Base-by-base conservation (phyloP, 257 asterid genomes). In the Petrea volubilis region DNA sequence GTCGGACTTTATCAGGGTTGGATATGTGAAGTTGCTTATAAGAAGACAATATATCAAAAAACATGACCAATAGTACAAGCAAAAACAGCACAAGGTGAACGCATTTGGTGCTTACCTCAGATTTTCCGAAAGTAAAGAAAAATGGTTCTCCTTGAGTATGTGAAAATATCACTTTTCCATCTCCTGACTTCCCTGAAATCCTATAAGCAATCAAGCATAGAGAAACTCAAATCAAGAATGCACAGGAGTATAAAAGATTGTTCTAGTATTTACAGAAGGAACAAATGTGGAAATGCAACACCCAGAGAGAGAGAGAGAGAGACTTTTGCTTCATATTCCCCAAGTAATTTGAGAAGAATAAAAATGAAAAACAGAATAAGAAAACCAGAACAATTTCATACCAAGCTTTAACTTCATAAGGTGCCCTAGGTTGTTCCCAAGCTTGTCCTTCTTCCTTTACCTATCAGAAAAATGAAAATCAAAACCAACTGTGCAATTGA, bases 401-500 rank as follows among this genome's bases (percentile, higher is more conserved):
- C 99, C 98, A 84, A 68, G 90, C 95, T 84, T 92, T 84, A 47
- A 90, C 82, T 87, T 95, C 98, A 80, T 90, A 95, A 21, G 97
- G 99, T 70, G 79, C 98, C 78, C 99, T 88, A 28, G 99, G 97
- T 60, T 90, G 87, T 83, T 95, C 99, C 99, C 99, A 95, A 60
- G 97, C 94, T 63, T 87, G 92, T 55, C 97, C 97, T 64, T 95
- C 97, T 77, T 83, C 85, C 62, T 74, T 77, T 17, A 95, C 98
- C 98, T 94, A 83, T 65, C 72, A 57, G 72, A 66, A 53, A 78
- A 71, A 76, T 61, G 67, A 73, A 71, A 77, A 51, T 38, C 60
- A 68, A 62, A 67, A 66, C n/a, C 43, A 59, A 21, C 12, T n/a
- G 25, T n/a, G 25, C 10, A 24, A 72, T 68, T 28, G 40, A 29